Percentiles rank a stretch among this genome's conserved stretches.
Evolutionary conservation across 78 protist species (phyloP).

Genomic region (Andalucia godoyi): DNA sequence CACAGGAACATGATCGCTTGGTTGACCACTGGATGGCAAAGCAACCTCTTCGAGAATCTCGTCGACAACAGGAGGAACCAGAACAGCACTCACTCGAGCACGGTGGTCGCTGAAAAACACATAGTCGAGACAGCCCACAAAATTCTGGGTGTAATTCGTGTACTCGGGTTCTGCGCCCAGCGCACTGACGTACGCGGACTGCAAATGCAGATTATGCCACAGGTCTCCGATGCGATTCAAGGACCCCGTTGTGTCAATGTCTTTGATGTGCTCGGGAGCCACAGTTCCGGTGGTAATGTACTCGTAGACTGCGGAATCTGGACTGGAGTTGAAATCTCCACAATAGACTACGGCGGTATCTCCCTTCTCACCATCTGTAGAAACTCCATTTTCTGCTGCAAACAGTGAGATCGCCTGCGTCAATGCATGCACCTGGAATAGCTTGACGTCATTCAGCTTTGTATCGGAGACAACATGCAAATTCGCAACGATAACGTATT

Average conservation of each 20-base stretch:
- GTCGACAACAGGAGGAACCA: too few relatives aligned
- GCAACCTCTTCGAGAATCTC: too few relatives aligned
- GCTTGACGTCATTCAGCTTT: slow-evolving; percentile 23
- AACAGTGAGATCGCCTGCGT: not conserved
- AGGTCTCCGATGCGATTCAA: too few relatives aligned
- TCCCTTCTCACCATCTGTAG: too few relatives aligned
- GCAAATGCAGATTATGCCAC: too few relatives aligned
- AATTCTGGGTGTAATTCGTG: slow-evolving; percentile 6
- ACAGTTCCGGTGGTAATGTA: not conserved
- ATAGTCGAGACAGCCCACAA: not conserved
- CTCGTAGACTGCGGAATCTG: slow-evolving; percentile 14
- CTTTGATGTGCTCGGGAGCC: too few relatives aligned
- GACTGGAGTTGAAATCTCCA: slow-evolving; percentile 34
- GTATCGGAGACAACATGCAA: slow-evolving; percentile 31
- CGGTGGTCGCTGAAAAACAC: not conserved
- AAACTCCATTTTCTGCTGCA: too few relatives aligned
- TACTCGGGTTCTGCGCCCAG: not conserved
- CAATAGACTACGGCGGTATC: not conserved
- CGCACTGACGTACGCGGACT: too few relatives aligned
- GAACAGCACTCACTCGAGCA: too few relatives aligned
- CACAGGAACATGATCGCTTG: too few relatives aligned
- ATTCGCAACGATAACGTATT: slow-evolving; percentile 10
- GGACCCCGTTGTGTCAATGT: too few relatives aligned
- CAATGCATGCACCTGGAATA: slow-evolving; percentile 11
- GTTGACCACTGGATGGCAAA: too few relatives aligned